Conservation (phyloP, 2,329 filamentous ascomycete species). For the Penicillium sp. region DNA sequence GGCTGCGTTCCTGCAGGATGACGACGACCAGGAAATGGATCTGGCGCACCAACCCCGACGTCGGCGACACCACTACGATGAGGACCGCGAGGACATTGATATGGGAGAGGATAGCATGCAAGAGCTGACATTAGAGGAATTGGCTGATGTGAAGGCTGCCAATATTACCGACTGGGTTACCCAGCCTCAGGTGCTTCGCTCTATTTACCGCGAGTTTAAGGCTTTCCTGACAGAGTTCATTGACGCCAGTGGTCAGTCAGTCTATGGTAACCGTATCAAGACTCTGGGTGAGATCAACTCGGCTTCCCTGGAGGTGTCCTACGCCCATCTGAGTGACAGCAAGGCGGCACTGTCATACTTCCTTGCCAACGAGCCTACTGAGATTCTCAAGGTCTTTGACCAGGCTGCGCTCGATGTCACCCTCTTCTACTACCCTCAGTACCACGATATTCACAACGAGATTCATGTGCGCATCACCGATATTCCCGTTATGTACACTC, state of each 20-base stretch:
- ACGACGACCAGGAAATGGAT: slow-evolving; percentile 81
- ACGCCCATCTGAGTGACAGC: slow-evolving; percentile 82
- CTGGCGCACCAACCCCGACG: slow-evolving; percentile 81
- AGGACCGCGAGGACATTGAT: slow-evolving; percentile 83
- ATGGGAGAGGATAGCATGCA: slow-evolving; percentile 94
- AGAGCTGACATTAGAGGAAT: slow-evolving; percentile 85
- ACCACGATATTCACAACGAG: slow-evolving; percentile 94
- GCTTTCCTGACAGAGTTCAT: slow-evolving; percentile 95
- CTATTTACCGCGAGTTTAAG: slow-evolving; percentile 95
- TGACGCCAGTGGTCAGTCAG: slow-evolving; percentile 82
- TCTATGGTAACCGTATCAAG: slow-evolving; percentile 91
- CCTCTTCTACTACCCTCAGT: slow-evolving; percentile 93
- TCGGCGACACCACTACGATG: slow-evolving; percentile 86
- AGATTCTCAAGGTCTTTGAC: slow-evolving; percentile 94
- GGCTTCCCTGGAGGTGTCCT: slow-evolving; percentile 93
- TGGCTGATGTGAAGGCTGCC: slow-evolving; percentile 89
- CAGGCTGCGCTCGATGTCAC: slow-evolving; percentile 96
- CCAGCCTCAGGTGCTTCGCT: slow-evolving; percentile 82
- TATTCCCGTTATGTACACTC: slow-evolving; percentile 88
- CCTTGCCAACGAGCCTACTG: slow-evolving; percentile 89
- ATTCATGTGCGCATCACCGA: slow-evolving; percentile 97
- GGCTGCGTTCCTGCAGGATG: slow-evolving; percentile 64
- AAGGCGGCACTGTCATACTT: slow-evolving; percentile 96
- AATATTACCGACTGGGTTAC: slow-evolving; percentile 95
- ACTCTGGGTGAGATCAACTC: slow-evolving; percentile 97